phyloP scores from a whole-genome alignment of 177 flowering plant genomes.

The Vitis hybrid region DNA sequence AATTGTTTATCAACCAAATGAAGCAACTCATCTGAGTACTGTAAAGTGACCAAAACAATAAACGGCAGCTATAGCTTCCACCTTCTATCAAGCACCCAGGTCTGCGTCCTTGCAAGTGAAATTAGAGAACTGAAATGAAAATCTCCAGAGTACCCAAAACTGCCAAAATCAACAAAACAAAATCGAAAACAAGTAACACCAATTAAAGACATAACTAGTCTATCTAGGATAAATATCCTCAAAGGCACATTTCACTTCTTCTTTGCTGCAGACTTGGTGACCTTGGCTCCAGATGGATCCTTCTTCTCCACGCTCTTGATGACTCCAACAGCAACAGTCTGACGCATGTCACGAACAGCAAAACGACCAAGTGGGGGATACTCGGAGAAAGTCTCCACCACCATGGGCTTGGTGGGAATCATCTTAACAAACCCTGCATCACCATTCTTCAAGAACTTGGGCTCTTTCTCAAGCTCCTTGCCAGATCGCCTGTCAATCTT shows the following conservation, averaged over 20 bases:
- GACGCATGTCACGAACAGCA: constrained; percentile 64
- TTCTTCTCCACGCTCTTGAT: constrained; percentile 66
- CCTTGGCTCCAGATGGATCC: constrained; percentile 56
- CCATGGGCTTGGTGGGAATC: constrained; percentile 69
- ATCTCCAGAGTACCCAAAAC: neutral
- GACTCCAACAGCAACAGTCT: constrained; percentile 58
- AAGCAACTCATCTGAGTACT: constrained; percentile 1
- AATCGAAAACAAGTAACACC: constrained; percentile 2
- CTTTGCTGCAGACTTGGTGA: constrained; percentile 49
- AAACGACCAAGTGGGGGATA: constrained; percentile 62
- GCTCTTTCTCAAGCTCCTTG: constrained; percentile 79
- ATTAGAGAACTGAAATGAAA: constrained; percentile 10
- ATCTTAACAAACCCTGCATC: constrained; percentile 76
- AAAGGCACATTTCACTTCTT: constrained; percentile 8
- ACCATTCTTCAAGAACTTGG: constrained; percentile 80
- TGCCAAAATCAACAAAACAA: constrained; percentile 3
- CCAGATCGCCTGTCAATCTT: constrained; percentile 82
- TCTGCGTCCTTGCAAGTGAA: constrained; percentile 5
- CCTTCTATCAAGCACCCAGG: neutral
- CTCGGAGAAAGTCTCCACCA: constrained; percentile 57
- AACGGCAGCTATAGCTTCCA: neutral
- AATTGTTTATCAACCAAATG: constrained; percentile 2
- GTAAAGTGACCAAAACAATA: neutral
- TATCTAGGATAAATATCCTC: neutral
- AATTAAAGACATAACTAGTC: neutral